Conservation (phyloP, 805 yeast genomes). For the Lipomyces spencermartinsiae region DNA sequence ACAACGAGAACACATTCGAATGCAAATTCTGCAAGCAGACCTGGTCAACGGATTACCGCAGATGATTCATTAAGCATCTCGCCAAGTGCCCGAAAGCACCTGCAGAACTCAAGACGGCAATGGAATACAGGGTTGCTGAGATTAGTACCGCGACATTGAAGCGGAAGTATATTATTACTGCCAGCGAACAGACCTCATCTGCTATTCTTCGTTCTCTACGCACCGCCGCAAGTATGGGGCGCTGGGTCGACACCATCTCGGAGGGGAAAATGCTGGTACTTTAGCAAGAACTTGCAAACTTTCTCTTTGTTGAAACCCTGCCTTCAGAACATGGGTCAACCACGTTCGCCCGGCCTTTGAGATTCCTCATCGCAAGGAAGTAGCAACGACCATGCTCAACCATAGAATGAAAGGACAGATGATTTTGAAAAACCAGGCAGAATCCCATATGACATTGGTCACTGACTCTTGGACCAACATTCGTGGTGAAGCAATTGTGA, state of each 20-base stretch:
- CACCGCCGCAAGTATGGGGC: conserved; percentile 1
- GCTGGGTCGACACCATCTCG: conserved; percentile 7
- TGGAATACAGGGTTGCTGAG: background rate
- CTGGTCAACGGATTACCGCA: conserved; percentile 4
- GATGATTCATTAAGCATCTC: background rate
- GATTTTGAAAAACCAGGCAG: background rate
- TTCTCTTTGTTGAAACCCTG: background rate
- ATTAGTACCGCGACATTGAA: background rate
- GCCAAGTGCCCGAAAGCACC: conserved; percentile 4
- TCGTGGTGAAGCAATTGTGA: too few relatives aligned
- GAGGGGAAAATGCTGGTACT: background rate
- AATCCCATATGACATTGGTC: background rate
- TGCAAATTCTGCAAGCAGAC: background rate
- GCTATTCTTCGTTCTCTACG: background rate
- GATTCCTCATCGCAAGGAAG: conserved; percentile 3
- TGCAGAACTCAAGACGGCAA: conserved; percentile 1
- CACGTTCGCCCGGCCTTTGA: background rate
- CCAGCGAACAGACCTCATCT: background rate
- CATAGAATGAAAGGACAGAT: background rate
- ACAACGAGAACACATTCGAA: background rate
- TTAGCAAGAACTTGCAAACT: background rate
- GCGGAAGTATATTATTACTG: background rate
- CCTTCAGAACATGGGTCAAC: conserved; percentile 1
- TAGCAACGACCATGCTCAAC: background rate
- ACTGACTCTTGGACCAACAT: background rate